These are phyloP conservation scores for Lentinus polychrous DNA, from an alignment of 1,284 basidiomycete genomes.

Conservation along the genomic window DNA sequence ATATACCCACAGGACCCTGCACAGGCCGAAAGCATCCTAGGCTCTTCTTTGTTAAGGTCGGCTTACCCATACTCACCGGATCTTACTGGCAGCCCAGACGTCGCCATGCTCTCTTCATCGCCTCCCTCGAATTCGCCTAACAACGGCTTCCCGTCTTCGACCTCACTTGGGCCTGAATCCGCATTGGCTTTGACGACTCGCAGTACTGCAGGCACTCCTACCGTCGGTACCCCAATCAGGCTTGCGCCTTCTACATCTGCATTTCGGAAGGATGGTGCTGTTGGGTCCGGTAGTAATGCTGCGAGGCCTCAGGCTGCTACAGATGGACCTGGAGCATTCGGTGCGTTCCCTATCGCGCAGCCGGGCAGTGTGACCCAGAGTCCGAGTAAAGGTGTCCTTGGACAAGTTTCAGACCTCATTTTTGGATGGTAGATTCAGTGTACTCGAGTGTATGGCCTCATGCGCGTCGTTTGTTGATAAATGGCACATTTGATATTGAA, in stretches of 20 bases:
- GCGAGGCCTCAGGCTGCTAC: slow-evolving; percentile 1
- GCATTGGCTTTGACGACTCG: slow-evolving; percentile 18
- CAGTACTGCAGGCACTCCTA: slow-evolving; percentile 17
- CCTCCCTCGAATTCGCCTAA: slow-evolving; percentile 14
- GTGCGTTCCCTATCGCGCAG: slow-evolving; percentile 9
- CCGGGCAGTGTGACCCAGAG: slow-evolving; percentile 20
- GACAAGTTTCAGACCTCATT: slow-evolving; percentile 69
- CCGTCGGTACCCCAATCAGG: slow-evolving; percentile 48
- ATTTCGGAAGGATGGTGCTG: slow-evolving; percentile 41
- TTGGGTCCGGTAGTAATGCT: background rate
- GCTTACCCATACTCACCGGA: slow-evolving; percentile 16
- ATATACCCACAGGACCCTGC: slow-evolving; percentile 42
- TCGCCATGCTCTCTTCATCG: slow-evolving; percentile 17
- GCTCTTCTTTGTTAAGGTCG: slow-evolving; percentile 28
- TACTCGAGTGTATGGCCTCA: slow-evolving; percentile 8
- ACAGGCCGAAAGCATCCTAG: slow-evolving; percentile 48
- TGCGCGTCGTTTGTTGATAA: too few species aligned
- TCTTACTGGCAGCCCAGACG: slow-evolving; percentile 18
- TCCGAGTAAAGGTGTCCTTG: slow-evolving; percentile 53
- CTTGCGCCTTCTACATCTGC: slow-evolving; percentile 65
- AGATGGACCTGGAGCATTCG: background rate
- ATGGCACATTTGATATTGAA: too few species aligned
- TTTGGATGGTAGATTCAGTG: slow-evolving; percentile 80
- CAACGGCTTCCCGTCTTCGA: slow-evolving; percentile 9
- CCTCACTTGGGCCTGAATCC: slow-evolving; percentile 3